phyloP scores from a whole-genome alignment of 495 filamentous ascomycete genomes.

The Lasiosphaeria ovina region DNA sequence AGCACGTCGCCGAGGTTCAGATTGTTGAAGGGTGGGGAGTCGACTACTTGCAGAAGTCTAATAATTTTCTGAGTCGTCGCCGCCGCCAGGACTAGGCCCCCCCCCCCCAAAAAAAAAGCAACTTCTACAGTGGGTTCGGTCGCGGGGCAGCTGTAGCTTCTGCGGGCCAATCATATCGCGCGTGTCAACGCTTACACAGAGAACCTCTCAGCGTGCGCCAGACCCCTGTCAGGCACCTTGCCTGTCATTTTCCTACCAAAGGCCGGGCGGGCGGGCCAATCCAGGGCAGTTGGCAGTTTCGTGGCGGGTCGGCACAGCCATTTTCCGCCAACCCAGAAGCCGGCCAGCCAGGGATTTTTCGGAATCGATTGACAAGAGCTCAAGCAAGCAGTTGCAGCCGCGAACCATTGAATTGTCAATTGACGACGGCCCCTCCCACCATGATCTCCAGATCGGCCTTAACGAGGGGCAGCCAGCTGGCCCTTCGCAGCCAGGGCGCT shows the following conservation, averaged over 20 bases:
- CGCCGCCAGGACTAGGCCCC: slow-evolving; percentile 3
- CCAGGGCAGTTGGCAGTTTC: not conserved
- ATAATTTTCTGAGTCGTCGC: slow-evolving; percentile 29
- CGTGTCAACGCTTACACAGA: slow-evolving; percentile 20
- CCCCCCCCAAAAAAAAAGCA: slow-evolving; percentile 12
- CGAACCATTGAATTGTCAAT: slow-evolving; percentile 44
- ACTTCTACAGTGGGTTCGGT: slow-evolving; percentile 16
- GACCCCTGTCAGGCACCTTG: not conserved
- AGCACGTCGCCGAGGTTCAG: slow-evolving; percentile 1
- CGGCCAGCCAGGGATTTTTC: slow-evolving; percentile 38
- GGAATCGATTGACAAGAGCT: slow-evolving; percentile 29
- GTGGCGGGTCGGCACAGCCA: slow-evolving; percentile 26
- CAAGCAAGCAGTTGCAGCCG: slow-evolving; percentile 20
- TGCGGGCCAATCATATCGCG: slow-evolving; percentile 18
- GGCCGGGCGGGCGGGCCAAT: not conserved
- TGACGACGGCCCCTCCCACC: slow-evolving; percentile 54
- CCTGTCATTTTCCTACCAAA: no score
- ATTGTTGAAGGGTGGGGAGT: slow-evolving; percentile 25
- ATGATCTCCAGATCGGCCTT: slow-evolving; percentile 86
- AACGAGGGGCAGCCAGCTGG: slow-evolving; percentile 73
- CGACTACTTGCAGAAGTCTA: slow-evolving; percentile 15
- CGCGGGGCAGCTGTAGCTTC: slow-evolving; percentile 19
- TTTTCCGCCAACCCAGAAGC: slow-evolving; percentile 29
- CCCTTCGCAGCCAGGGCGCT: slow-evolving; percentile 64
- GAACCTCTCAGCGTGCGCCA: not conserved